These are phyloP conservation scores for Globisporangium lucens DNA, from an alignment of 352 stramenopile genomes.

Conservation along the genomic window DNA sequence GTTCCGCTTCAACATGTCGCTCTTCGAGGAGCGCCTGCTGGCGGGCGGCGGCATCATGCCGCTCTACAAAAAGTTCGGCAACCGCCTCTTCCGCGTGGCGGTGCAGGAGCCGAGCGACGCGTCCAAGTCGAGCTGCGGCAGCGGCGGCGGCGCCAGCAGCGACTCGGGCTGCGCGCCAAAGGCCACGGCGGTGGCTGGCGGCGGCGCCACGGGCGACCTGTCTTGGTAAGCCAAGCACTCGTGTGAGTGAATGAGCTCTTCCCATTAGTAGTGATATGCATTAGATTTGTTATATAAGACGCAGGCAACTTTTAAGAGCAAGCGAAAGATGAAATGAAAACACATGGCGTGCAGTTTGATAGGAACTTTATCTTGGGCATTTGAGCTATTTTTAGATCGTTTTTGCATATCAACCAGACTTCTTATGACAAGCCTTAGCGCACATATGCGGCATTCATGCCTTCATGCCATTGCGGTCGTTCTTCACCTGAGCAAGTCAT, in stretches of 20 bases:
- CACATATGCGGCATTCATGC: no score
- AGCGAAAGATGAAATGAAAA: neutral
- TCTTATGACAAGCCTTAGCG: neutral
- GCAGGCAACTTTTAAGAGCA: neutral
- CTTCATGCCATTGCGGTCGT: no score
- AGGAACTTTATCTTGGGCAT: neutral
- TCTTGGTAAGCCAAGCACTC: constrained; percentile 40
- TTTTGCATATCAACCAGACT: neutral
- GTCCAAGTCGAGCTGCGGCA: constrained; percentile 32
- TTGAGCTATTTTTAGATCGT: neutral
- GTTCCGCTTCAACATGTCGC: constrained; percentile 86
- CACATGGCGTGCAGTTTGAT: no score
- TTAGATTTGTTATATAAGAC: constrained; percentile 8
- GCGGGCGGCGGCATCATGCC: constrained; percentile 82
- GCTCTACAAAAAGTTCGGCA: constrained; percentile 85
- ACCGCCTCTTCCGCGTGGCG: constrained; percentile 80
- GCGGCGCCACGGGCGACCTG: constrained; percentile 41
- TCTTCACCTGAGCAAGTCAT: neutral
- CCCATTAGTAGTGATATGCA: constrained; percentile 1
- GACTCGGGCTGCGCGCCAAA: constrained; percentile 29
- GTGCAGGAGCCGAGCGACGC: constrained; percentile 52
- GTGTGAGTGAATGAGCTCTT: neutral
- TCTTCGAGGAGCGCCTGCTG: constrained; percentile 82
- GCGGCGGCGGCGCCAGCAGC: constrained; percentile 25
- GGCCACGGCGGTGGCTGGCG: constrained; percentile 31